A percentile compares a stretch with the other conserved stretches of the same genome.
These are phyloP conservation scores for Colletotrichum sp. DNA, from an alignment of 2,329 filamentous ascomycete species.

Conservation along the genomic window DNA sequence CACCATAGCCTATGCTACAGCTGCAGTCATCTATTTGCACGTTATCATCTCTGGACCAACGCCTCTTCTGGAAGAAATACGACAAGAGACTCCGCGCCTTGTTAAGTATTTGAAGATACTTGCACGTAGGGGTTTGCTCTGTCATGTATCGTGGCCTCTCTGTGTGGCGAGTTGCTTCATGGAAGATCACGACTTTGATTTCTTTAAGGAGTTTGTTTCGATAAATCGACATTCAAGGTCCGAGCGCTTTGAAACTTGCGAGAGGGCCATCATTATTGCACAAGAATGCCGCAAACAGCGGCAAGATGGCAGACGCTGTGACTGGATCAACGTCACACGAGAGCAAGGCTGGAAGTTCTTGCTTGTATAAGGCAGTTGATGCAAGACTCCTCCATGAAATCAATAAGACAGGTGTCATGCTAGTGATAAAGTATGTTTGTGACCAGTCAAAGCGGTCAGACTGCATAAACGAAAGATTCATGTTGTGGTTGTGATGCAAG, in stretches of 20 bases:
- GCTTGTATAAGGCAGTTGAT: not conserved
- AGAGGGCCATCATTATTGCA: not conserved
- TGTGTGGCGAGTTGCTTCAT: not conserved
- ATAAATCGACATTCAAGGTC: not conserved
- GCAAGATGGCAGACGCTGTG: not conserved
- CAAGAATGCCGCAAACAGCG: not conserved
- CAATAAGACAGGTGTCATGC: not conserved
- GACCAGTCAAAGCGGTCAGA: not conserved
- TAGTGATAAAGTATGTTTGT: not conserved
- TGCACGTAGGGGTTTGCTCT: not conserved
- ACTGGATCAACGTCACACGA: not conserved
- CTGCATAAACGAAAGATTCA: not conserved
- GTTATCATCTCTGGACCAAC: not conserved
- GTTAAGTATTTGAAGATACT: not conserved
- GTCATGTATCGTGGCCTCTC: not conserved
- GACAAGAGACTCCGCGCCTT: not conserved
- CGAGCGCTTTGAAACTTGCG: not conserved
- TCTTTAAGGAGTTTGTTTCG: not conserved
- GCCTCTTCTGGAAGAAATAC: not conserved
- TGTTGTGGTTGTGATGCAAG: too few species aligned
- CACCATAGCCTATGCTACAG: not conserved
- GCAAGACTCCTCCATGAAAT: not conserved
- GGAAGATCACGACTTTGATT: not conserved
- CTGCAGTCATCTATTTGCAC: not conserved
- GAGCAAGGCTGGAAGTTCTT: not conserved